Base-by-base conservation (phyloP, 169 alveolate species). In the Cryptosporidium felis region DNA sequence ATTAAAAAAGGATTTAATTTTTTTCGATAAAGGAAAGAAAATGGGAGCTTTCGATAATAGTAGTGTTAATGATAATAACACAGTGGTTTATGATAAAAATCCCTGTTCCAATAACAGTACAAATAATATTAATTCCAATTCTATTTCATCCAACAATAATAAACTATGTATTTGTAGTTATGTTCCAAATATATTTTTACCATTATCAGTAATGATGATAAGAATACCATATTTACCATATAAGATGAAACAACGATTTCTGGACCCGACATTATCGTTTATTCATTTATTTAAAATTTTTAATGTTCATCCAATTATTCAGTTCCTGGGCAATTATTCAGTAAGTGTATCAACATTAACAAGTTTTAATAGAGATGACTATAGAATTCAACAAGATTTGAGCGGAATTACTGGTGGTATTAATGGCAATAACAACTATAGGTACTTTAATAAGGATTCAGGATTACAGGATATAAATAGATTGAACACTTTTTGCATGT, bases 191-290 rank as follows among this genome's bases (percentile, higher is more conserved):
- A n/a, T 74, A 36, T 30, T 47, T n/a, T 16, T 74, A 16, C 85
- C 85, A 36, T 18, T 74, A 6, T 74, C 85, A 53, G 74, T 74
- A 10, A 74, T 74, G 85, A 74, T 74, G 85, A 4, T 74, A 3
- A 49, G 53, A 16, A 36, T 74, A 1, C 46, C 74, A 6, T 53
- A 38, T 36, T 49, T 74, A 6, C 23, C 44, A 12, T 18, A 12
- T 1, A 23, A 16, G 18, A 21, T 42, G 16, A 74, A 74, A 5
- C 42, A 40, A 10, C 36, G 21, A 23, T 74, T 49, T 40, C 9
- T 53, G 46, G 56, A 74, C 8, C 85, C 85, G 9, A 40, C 56
- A 38, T 38, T 74, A 36, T 74, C 85, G 28, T 74, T 36, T 53
- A 74, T 74, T 0, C 26, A 49, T 16, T 74, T 60, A 0, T 45